Base-by-base conservation (phyloP, 176 grass and related monocot species). In the Rhynchospora breviuscula region DNA sequence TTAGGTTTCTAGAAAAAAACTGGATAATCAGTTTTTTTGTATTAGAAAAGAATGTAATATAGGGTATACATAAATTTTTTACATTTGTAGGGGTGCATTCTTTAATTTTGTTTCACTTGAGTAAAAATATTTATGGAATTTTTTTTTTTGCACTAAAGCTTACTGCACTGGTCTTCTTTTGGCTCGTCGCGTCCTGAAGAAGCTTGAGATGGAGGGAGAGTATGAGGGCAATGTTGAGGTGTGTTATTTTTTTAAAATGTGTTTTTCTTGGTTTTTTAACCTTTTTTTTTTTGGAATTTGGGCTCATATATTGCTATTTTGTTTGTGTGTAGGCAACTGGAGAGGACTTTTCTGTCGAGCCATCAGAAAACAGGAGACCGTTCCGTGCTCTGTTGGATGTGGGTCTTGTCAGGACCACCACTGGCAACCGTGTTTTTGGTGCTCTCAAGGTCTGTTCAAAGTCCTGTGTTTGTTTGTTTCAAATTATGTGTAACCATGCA, bases 221-320 rank as follows among this genome's bases (percentile, higher is more conserved):
- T 96, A 96, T 13, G 86, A 96, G 83, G 93, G 93, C 47, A 96
- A 96, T 65, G 87, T 91, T 58, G 93, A 96, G 93, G 93, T 90
- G 79, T 14, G 8, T 40, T 63, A 14, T 12, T 31, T 23, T 12
- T 31, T 23, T 21, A 26, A 10, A 47, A 12, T 64, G 7, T 31
- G 2, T 25, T 56, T 56, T 1, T 4, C 12, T 54, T 31, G 14
- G 9, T 57, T 78, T 33, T 56, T 13, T n/a, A 29, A 29, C 26
- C 1, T 78, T 33, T 56, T 13, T n/a, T 78, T 29, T 0, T 56
- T 33, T 23, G 1, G 12, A 78, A 56, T 4, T 10, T 56, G 14
- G 13, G 2, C 29, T 79, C 25, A 66, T 79, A 31, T 80, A 68
- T 18, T 60, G 17, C 43, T 1, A 1, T 53, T 67, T 83, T 68